Evolutionary conservation across 2,329 filamentous ascomycete species (phyloP).

Genomic region (Balansia obtecta): DNA sequence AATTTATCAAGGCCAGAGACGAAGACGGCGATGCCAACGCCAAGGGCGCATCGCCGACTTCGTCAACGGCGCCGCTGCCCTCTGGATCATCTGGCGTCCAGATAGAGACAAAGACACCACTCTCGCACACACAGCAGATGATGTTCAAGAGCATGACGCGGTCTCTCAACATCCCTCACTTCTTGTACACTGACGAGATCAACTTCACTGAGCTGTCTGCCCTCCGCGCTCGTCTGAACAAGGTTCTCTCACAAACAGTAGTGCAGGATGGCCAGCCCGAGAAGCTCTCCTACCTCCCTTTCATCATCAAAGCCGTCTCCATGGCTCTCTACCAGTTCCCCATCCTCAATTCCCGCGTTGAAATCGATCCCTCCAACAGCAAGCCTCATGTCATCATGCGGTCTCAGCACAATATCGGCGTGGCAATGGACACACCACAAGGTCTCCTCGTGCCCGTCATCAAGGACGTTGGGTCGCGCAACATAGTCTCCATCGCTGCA

Average conservation of each 20-base stretch:
- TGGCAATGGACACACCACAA: constrained; percentile 85
- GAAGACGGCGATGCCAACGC: constrained; percentile 12
- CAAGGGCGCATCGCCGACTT: constrained; percentile 11
- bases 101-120: constrained; percentile 53
- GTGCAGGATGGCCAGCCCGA: constrained; percentile 36
- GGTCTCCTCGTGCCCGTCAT: constrained; percentile 89
- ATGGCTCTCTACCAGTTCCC: constrained; percentile 72
- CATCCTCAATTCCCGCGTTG: constrained; percentile 76
- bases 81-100: constrained; percentile 29
- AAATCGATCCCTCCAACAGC: constrained; percentile 54
- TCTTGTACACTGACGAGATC: constrained; percentile 85
- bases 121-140: constrained; percentile 71
- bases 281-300: constrained; percentile 82
- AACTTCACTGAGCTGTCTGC: constrained; percentile 65
- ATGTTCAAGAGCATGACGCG: constrained; percentile 99
- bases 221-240: constrained; percentile 66
- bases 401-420: constrained; percentile 82
- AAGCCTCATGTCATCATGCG: constrained; percentile 71
- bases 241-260: constrained; percentile 28
- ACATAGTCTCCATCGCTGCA: constrained; percentile 63
- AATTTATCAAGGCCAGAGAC: constrained; percentile 46
- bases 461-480: constrained; percentile 66
- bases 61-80: constrained; percentile 11
- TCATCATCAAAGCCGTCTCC: constrained; percentile 92
- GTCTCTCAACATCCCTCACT: constrained; percentile 84